Percentiles rank a stretch among this genome's conserved stretches.
phyloP scores from a whole-genome alignment of 1,284 basidiomycete species.

The Leucoagaricus sp. region DNA sequence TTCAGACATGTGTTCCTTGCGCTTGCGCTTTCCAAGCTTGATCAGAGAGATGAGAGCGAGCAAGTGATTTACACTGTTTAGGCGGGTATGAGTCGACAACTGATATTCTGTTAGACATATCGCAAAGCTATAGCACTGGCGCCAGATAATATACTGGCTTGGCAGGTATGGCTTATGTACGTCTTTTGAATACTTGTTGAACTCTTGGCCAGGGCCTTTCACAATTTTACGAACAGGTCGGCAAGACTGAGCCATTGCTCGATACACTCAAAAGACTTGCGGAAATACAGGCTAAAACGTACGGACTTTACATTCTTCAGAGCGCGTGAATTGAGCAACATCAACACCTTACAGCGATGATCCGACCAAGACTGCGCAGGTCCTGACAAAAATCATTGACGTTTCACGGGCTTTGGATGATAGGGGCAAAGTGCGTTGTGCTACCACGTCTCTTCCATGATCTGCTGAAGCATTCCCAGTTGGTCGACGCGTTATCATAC shows the following conservation, averaged over 20 bases:
- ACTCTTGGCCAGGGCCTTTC: conserved; percentile 57
- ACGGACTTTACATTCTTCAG: too few species aligned
- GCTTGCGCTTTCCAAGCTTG: conserved; percentile 73
- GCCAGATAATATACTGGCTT: conserved; percentile 69
- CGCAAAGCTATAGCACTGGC: conserved; percentile 68
- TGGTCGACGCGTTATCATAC: conserved; percentile 67
- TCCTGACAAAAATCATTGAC: conserved; percentile 76
- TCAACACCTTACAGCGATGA: conserved; percentile 69
- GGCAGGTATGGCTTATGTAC: conserved; percentile 61
- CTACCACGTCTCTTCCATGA: background rate
- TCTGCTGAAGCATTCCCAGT: conserved; percentile 39
- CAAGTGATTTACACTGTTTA: conserved; percentile 57
- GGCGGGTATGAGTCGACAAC: conserved; percentile 2
- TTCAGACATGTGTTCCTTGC: conserved; percentile 82
- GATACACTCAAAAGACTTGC: conserved; percentile 54
- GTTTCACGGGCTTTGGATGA: conserved; percentile 64
- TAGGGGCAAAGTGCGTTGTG: conserved; percentile 50
- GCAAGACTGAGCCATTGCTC: conserved; percentile 64
- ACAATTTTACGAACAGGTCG: conserved; percentile 70
- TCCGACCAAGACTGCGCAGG: conserved; percentile 76
- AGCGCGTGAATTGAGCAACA: too few species aligned
- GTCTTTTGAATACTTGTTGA: background rate
- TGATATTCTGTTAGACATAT: conserved; percentile 59
- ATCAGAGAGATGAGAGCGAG: conserved; percentile 74
- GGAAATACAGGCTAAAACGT: conserved; percentile 60